Base-by-base conservation (phyloP, 2,329 filamentous ascomycete genomes). In the Colletotrichum spaethianum region DNA sequence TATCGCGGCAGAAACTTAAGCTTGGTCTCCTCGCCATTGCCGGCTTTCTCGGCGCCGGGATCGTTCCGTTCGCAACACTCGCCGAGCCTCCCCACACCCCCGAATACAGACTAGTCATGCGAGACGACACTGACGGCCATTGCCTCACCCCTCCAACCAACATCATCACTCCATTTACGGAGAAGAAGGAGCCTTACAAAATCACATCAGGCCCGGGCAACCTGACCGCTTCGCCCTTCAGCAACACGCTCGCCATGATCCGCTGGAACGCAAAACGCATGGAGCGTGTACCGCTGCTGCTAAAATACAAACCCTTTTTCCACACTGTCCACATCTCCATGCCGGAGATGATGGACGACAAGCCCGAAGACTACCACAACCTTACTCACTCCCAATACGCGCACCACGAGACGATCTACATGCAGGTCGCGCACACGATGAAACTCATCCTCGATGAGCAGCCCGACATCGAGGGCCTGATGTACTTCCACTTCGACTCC, bases 401-500 rank as follows among this genome's bases (percentile, higher is more conserved):
- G 12, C 65, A 75, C 63, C 63, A 64, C 63, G 74, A 61, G 67
- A 74, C 56, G 55, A 75, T 74, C 18, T 78, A 75, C 72, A 72
- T 71, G 59, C 75, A 76, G 33, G 74, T 80, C 6, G 78, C 77
- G 14, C 74, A 73, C 36, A 80, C 77, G 20, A 80, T 80, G 79
- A 69, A 76, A 46, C 74, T 78, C 16, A 72, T 79, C 4, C 73
- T 80, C 6, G 76, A 80, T n/a, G 60, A 68, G 46, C 63, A 76
- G 7, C 66, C 77, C 0, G 77, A 79, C 1, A 77, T 80, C 9
- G 73, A 73, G 23, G 79, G 79, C 0, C 53, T 81, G 4, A 62
- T 80, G 18, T 80, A 77, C 68, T 80, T 76, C 66, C 79, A 81
- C 64, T 81, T 80, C 55, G 79, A 81, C 67, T 78, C 78, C 0